Evolutionary conservation across 208 protist genomes (phyloP), one percentile per base, ranked within the genome.

Genomic region (Leishmania lainsoni): DNA sequence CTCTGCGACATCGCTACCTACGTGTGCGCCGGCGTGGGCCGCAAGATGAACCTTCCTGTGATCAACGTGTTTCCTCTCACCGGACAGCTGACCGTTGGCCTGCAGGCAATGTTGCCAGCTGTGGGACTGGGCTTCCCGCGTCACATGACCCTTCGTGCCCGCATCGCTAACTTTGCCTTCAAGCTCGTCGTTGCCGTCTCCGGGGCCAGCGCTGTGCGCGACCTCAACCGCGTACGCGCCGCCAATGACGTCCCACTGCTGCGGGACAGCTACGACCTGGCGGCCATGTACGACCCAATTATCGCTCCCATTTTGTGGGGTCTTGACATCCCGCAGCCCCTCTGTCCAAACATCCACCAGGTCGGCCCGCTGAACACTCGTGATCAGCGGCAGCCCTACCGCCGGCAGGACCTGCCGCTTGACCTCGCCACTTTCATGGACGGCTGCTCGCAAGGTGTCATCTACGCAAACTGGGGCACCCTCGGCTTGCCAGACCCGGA

Each of bases 391-490:
- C 74, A 59, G 42, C 73, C 82, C 42, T 80, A 75, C 74, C 69
- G 65, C 59, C 79, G 75, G 6, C 26, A 75, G 17, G 75, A 86
- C 75, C 75, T 79, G 29, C n/a, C 74, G 17, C 51, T 54, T 6
- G 76, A 71, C 35, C 81, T 91, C 9, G 52, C 81, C 8, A 32
- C 39, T 16, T 91, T 93, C 80, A 83, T 93, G 29, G 76, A 88
- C 77, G 17, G 73, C 9, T 91, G 87, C 75, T 49, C 68, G 17
- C 68, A 81, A 39, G 90, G 90, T 22, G 86, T 84, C 35, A 26
- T 93, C 42, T 93, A 93, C 81, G 85, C 87, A 39, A 90, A 93
- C 80, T 90, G 90, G 80, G 87, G 90, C 56, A 91, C 87, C 3
- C 59, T 90, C n/a, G 66, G 79, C 48, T 61, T 71, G 32, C 81